Evolutionary conservation across 768 basidiomycete genomes (phyloP).

Genomic region (Tulasnella sp.): DNA sequence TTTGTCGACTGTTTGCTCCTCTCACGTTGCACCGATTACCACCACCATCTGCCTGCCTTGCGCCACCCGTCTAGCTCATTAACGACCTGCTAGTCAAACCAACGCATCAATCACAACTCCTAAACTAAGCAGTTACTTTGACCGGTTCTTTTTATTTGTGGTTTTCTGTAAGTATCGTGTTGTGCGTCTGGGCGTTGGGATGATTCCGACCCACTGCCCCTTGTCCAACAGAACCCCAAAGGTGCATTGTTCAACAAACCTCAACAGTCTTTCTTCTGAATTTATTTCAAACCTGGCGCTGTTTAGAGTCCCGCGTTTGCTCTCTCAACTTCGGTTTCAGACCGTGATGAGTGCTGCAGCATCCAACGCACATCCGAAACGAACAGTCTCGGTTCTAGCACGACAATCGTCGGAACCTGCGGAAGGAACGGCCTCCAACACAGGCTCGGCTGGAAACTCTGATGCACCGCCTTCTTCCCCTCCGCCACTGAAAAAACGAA

Average conservation of each 20-base stretch:
- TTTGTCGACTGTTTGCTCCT: conserved; percentile 8
- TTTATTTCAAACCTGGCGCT: background rate
- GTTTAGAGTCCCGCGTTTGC: background rate
- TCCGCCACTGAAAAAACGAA: background rate
- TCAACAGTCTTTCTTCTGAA: background rate
- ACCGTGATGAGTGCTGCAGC: background rate
- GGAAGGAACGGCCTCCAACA: background rate
- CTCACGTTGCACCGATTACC: background rate
- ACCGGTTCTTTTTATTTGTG: background rate
- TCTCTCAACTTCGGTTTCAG: background rate
- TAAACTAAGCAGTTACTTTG: no score
- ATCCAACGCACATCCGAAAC: background rate
- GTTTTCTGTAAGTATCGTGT: background rate
- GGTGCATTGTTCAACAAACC: background rate
- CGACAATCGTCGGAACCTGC: background rate
- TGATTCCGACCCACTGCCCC: no score
- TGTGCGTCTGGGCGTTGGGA: background rate
- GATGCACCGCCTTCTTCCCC: background rate
- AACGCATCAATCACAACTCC: no score
- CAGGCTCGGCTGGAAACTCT: background rate
- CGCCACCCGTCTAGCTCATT: no score
- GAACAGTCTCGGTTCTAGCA: background rate
- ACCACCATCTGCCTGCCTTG: background rate
- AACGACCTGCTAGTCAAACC: no score
- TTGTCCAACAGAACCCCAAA: background rate